Evolutionary conservation across 2,329 filamentous ascomycete genomes (phyloP).

Genomic region (Sodiomyces alkalinus): DNA sequence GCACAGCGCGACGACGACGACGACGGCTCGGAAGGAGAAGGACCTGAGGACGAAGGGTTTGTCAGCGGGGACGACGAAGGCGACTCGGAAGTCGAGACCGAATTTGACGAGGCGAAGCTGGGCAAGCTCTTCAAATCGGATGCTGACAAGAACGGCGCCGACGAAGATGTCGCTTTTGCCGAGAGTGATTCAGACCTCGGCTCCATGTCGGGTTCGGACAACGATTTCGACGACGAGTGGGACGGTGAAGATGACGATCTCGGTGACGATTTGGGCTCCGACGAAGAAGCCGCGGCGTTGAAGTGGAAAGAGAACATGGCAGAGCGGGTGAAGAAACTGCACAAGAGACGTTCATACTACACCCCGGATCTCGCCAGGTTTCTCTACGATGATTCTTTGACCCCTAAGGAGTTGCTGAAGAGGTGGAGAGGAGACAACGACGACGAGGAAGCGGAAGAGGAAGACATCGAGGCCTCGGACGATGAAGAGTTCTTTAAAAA

Average conservation of each 20-base stretch:
- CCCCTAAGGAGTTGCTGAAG: conserved; percentile 58
- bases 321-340: conserved; percentile 57
- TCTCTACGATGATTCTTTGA: conserved; percentile 74
- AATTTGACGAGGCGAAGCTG: conserved; percentile 43
- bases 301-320: conserved; percentile 83
- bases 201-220: conserved; percentile 53
- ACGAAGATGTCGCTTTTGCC: conserved; percentile 74
- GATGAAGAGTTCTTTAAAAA: conserved; percentile 53
- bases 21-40: conserved; percentile 24
- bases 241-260: conserved; percentile 29
- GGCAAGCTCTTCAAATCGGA: conserved; percentile 45
- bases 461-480: conserved; percentile 40
- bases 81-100: conserved; percentile 35
- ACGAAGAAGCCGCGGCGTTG: conserved; percentile 57
- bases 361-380: conserved; percentile 71
- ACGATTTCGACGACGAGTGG: conserved; percentile 26
- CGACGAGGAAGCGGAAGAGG: conserved; percentile 36
- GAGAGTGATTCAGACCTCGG: conserved; percentile 96
- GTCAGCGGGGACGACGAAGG: conserved; percentile 37
- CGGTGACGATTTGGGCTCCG: conserved; percentile 37
- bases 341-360: conserved; percentile 59
- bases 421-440: conserved; percentile 62
- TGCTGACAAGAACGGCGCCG: conserved; percentile 33
- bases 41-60: conserved; percentile 37
- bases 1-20: conserved; percentile 43